Evolutionary conservation across 352 stramenopile species (phyloP), one percentile per base, ranked within the genome.

Genomic region (Phytopythium ostracodes): DNA sequence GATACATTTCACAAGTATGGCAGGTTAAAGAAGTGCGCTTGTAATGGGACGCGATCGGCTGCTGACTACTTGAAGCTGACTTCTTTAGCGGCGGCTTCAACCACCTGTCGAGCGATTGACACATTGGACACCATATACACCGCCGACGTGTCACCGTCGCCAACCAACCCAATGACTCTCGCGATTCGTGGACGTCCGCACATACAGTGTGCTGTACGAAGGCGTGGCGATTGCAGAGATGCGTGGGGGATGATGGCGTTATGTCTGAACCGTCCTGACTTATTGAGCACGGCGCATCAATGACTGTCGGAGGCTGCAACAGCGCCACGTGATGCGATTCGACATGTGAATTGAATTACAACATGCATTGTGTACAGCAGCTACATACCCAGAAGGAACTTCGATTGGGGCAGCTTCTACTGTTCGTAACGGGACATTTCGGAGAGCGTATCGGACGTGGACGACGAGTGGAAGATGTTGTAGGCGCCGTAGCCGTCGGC

Each of bases 401-500:
- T 1, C 5, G 15, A 10, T 33, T 6, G 17, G 6, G 33, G 0
- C 8, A 3, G 18, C 8, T n/a, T n/a, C 51, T 56, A 24, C n/a
- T 36, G n/a, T 0, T 36, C 44, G 25, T 62, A 42, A 47, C 56
- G 49, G 36, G 59, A 64, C 15, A 43, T 59, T 31, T 76, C 68
- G 3, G 68, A 76, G 7, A 65, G 29, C n/a, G 67, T 71, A 10
- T 72, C 63, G 4, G 70, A 77, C 43, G 56, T 63, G 15, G 63
- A 72, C 22, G 63, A 65, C 1, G 71, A 77, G 40, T 65, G 47
- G 56, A 56, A 59, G 22, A 64, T 63, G 35, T 71, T 65, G 59
- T 68, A 77, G n/a, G 66, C 66, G 33, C 64, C 65, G 47, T 69
- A 75, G 8, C 59, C 57, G 4, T 63, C 54, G 1, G 67, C 60